Evolutionary conservation across 495 filamentous ascomycete species (phyloP), one percentile per base, ranked within the genome.

Genomic region (Baudoinia panamericana): DNA sequence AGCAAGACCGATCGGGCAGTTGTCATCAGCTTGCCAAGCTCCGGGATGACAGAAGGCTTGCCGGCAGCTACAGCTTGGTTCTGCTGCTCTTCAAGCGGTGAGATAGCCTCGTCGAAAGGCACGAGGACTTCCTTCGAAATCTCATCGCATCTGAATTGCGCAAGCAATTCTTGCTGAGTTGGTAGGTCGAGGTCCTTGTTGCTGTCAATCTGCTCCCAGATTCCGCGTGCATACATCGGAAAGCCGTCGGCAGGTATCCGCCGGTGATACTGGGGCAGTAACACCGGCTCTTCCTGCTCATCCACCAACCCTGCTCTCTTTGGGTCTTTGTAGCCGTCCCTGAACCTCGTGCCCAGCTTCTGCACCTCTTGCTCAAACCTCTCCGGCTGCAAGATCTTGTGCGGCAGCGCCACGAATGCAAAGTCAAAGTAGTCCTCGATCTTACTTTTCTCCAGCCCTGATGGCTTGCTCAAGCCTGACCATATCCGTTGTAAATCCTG

Each of bases 341-440:
- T 69, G 60, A 97, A 97, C 20, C 90, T 73, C 19, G 71, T 70
- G 13, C 83, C 76, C 9, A 97, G 70, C 51, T 78, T 84, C 49
- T 77, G 71, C 4, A 85, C 76, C 53, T 93, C 88, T 13, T 70
- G 58, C 17, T 82, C 66, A 54, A 97, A 97, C 56, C 82, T 80
- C n/a, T 94, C 84, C 6, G 86, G 84, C 54, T 96, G 87, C 40
- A 95, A 73, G 29, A 93, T 81, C 66, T 97, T 97, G 63, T 97
- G 90, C 15, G 90, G 92, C 16, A 97, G 70, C 6, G 90, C 84
- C 35, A 84, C 82, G 54, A 97, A 97, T 48, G 87, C 84, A 59
- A 96, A 95, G 62, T 97, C 90, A 54, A 97, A 97, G 61, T 96
- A 96, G 50, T 97, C 88, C 39, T 84, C 81, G 39, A 95, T 94